These are phyloP conservation scores for Pseudogymnoascus sp. DNA, from an alignment of 2,329 filamentous ascomycete species.

Conservation along the genomic window DNA sequence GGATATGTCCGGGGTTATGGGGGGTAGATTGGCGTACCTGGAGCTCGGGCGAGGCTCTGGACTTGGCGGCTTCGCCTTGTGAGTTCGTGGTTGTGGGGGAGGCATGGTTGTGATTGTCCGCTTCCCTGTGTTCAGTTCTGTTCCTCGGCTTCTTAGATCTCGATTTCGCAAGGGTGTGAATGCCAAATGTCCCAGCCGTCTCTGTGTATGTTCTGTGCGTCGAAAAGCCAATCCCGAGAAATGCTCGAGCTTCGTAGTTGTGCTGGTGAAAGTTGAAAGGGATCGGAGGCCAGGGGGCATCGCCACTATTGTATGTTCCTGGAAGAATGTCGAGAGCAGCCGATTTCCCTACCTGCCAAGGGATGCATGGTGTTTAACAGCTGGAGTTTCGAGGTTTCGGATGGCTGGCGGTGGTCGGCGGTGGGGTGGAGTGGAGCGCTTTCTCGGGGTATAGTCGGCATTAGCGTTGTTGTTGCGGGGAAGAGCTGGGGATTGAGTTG, in stretches of 20 bases:
- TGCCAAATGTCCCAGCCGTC: not conserved
- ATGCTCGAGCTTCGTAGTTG: not conserved
- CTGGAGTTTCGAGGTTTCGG: not conserved
- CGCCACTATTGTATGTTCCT: constrained; percentile 2
- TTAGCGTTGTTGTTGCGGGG: not conserved
- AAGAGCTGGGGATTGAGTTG: not conserved
- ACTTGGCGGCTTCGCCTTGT: not conserved
- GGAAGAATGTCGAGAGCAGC: constrained; percentile 1
- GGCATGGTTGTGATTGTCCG: not conserved
- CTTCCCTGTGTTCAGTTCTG: not conserved
- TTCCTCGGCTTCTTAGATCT: not conserved
- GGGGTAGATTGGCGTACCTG: not conserved
- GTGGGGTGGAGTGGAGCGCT: not conserved
- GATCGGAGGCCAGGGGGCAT: constrained; percentile 1
- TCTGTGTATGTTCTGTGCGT: not conserved
- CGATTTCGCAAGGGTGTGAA: not conserved
- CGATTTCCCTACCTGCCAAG: not conserved
- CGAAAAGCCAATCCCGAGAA: not conserved
- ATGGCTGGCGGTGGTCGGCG: not conserved
- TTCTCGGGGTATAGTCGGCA: not conserved
- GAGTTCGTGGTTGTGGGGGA: not conserved
- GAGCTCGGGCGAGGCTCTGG: not conserved
- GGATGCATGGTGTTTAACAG: not conserved
- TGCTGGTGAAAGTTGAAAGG: not conserved
- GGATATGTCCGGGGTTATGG: not conserved